These are phyloP conservation scores for Carex kokanica DNA, from an alignment of 176 grass and related monocot species.

Conservation along the genomic window DNA sequence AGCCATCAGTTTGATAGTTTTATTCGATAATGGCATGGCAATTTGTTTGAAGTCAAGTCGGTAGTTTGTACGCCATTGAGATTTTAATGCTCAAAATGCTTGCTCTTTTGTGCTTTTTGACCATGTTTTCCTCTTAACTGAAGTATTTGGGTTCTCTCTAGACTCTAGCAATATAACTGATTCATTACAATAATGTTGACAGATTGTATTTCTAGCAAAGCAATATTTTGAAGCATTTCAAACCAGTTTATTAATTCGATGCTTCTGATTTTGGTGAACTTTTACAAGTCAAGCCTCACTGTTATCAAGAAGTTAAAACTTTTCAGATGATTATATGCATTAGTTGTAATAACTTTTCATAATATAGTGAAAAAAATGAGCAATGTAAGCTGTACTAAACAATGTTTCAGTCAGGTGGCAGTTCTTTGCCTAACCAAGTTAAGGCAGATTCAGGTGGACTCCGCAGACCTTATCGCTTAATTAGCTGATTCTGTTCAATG, in stretches of 20 bases:
- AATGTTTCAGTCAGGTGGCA: background rate
- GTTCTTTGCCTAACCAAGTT: background rate
- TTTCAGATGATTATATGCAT: background rate
- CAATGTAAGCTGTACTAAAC: background rate
- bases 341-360: background rate
- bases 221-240: background rate
- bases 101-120: background rate
- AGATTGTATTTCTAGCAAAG: background rate
- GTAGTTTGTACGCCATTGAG: background rate
- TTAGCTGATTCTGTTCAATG: background rate
- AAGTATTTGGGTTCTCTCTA: background rate
- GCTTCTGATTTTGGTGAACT: slow-evolving; percentile 6
- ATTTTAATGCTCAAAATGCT: background rate
- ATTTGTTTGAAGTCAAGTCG: background rate
- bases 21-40: background rate
- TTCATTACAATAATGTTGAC: background rate
- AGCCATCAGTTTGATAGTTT: background rate
- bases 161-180: background rate
- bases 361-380: background rate
- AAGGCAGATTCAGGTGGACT: background rate
- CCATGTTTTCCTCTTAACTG: background rate
- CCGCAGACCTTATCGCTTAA: background rate
- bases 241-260: background rate
- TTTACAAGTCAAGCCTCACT: background rate
- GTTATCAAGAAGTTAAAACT: background rate